Conservation (phyloP, 2,329 filamentous ascomycete species). For the Teratosphaeria zuluensis region DNA sequence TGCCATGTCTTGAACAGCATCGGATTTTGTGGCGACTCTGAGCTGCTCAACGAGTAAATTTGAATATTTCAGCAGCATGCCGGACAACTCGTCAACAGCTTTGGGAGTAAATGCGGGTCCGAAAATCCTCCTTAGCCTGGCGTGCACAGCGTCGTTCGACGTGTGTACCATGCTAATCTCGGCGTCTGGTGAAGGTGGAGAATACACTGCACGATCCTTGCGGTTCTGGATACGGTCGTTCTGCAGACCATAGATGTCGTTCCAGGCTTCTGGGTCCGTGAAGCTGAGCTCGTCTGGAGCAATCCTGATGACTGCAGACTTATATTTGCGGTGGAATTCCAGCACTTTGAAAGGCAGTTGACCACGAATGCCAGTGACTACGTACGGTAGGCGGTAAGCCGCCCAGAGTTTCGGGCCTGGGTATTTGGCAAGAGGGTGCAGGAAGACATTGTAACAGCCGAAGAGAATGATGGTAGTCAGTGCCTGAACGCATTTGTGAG, state of each 20-base stretch:
- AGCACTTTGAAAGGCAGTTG: conserved; percentile 2
- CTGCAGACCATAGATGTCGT: conserved; percentile 11
- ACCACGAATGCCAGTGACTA: not conserved
- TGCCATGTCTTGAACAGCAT: not conserved
- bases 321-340: conserved; percentile 3
- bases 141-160: conserved; percentile 1
- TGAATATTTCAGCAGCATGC: conserved; percentile 27
- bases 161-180: not conserved
- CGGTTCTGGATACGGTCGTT: conserved; percentile 1
- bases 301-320: conserved; percentile 14
- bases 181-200: not conserved
- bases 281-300: conserved; percentile 13
- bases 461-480: not conserved
- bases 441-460: not conserved
- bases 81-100: conserved; percentile 29
- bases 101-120: conserved; percentile 28
- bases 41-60: conserved; percentile 26
- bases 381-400: not conserved
- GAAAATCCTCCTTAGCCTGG: conserved; percentile 2
- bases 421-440: not conserved
- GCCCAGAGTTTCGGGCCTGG: conserved; percentile 1
- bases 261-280: conserved; percentile 9
- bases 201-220: not conserved
- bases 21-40: conserved; percentile 7
- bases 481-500: no score